A percentile compares a stretch with the other conserved stretches of the same genome.
Conservation (phyloP, 2,329 filamentous ascomycete genomes). For the Tolypocladium sp. region DNA sequence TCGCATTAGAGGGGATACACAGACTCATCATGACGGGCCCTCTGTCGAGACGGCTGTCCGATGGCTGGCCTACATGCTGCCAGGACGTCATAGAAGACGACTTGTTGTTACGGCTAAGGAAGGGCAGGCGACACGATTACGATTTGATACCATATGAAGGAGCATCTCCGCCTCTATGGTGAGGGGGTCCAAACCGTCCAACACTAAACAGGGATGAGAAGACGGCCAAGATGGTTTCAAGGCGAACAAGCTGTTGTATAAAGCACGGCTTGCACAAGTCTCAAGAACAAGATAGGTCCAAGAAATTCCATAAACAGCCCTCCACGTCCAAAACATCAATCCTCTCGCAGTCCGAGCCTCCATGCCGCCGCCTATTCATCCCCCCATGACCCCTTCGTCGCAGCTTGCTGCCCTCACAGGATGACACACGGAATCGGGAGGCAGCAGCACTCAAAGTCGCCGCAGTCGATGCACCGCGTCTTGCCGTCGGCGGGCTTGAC, state of each 20-base stretch:
- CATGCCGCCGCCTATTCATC: not conserved
- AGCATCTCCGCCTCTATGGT: not conserved
- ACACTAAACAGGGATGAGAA: not conserved
- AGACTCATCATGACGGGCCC: not conserved
- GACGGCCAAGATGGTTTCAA: not conserved
- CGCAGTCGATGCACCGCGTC: constrained; percentile 41
- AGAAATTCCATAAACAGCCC: not conserved
- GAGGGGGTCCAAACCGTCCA: not conserved
- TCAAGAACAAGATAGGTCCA: not conserved
- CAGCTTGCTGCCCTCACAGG: constrained; percentile 25
- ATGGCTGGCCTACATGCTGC: not conserved
- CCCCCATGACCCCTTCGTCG: not conserved
- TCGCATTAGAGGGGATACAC: not conserved
- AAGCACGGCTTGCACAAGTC: not conserved
- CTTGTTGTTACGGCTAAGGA: not conserved
- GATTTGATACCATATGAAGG: not conserved
- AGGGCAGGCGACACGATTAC: not conserved
- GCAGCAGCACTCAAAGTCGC: constrained; percentile 44
- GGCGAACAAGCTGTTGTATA: not conserved
- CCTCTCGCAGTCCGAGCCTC: not conserved
- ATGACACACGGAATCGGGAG: constrained; percentile 42
- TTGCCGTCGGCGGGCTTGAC: constrained; percentile 38
- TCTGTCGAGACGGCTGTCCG: not conserved
- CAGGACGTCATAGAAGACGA: not conserved
- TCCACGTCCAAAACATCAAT: not conserved